A percentile compares a stretch with the other conserved stretches of the same genome.
Evolutionary conservation across 768 basidiomycete genomes (phyloP).

Genomic region (Pluteus cervinus): DNA sequence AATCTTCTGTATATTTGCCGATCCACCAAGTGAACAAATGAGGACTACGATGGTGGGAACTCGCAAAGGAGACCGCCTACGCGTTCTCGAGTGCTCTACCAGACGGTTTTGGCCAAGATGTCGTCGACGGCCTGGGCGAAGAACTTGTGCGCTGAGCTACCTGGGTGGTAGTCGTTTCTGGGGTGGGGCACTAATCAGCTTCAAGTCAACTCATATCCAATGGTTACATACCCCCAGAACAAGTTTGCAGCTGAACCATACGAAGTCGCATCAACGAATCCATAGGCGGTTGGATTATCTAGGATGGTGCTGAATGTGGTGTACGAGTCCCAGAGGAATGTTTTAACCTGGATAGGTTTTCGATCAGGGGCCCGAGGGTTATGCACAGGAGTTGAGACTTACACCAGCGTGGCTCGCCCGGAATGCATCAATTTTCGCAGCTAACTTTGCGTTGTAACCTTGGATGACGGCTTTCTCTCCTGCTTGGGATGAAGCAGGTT

Average conservation of each 20-base stretch:
- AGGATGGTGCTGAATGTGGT: slow-evolving; percentile 43
- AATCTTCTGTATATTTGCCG: no score
- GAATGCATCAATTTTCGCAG: slow-evolving; percentile 33
- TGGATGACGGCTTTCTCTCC: slow-evolving; percentile 40
- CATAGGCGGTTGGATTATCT: slow-evolving; percentile 41
- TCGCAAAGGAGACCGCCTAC: no score
- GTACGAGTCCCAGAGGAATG: slow-evolving; percentile 46
- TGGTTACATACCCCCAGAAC: slow-evolving; percentile 47
- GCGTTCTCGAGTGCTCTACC: slow-evolving; percentile 8
- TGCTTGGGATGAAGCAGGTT: slow-evolving; percentile 31
- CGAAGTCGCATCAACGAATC: slow-evolving; percentile 47
- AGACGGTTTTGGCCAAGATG: slow-evolving; percentile 18
- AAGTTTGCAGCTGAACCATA: slow-evolving; percentile 34
- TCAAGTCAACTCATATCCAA: background rate
- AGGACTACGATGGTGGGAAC: no score
- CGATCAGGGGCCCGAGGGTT: background rate
- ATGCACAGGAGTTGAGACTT: slow-evolving; percentile 10
- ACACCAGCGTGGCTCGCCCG: slow-evolving; percentile 40
- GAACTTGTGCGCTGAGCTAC: slow-evolving; percentile 38
- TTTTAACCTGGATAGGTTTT: slow-evolving; percentile 30
- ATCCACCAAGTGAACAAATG: no score
- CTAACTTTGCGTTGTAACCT: slow-evolving; percentile 47
- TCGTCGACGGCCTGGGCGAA: slow-evolving; percentile 24
- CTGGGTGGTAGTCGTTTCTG: slow-evolving; percentile 52
- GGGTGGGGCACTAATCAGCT: slow-evolving; percentile 1